Evolutionary conservation across 352 stramenopile species (phyloP), one percentile per base, ranked within the genome.

Genomic region (Pythium aristosporum): DNA sequence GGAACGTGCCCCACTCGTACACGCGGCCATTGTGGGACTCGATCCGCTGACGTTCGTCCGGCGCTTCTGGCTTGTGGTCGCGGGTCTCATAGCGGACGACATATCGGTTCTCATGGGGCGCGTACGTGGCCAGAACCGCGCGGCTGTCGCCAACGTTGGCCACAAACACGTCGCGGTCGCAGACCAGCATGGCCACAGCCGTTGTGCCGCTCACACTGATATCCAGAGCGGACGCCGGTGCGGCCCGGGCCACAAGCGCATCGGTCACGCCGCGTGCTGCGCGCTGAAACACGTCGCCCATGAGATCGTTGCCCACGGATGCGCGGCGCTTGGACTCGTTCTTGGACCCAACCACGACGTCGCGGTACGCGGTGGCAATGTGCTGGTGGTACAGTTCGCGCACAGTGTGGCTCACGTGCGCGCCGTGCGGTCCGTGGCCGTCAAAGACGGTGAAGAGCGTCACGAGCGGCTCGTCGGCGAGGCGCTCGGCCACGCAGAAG

Each of bases 361-460:
- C 68, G 5, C 43, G n/a, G 32, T 85, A 88, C 16, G 76, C 73
- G 18, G 75, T 63, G 0, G 77, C 75, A 25, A 91, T 52, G 21
- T 75, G 76, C 58, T 69, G 58, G 68, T 85, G 72, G 62, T 88
- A 92, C n/a, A 81, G 60, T 18, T 91, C 85, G 4, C 85, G 74
- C 28, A 91, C 74, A 48, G 80, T 88, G 57, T 92, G 81, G 48
- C 81, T 92, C 43, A 91, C 80, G 50, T 80, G 87, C 11, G 82
- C 85, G n/a, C 85, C 85, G 57, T 91, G 71, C 2, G 82, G 73
- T 9, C 83, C 85, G 62, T 92, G 85, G 42, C 85, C 85, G 71
- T 94, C 85, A 48, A 92, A 85, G 42, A 94, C 82, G 0, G 76
- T 81, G 65, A 94, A 88, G 47, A 92, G 85, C 48, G 77, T 88